These are phyloP conservation scores for Manihot esculenta DNA, from an alignment of 441 rosid genomes.

Conservation along the genomic window DNA sequence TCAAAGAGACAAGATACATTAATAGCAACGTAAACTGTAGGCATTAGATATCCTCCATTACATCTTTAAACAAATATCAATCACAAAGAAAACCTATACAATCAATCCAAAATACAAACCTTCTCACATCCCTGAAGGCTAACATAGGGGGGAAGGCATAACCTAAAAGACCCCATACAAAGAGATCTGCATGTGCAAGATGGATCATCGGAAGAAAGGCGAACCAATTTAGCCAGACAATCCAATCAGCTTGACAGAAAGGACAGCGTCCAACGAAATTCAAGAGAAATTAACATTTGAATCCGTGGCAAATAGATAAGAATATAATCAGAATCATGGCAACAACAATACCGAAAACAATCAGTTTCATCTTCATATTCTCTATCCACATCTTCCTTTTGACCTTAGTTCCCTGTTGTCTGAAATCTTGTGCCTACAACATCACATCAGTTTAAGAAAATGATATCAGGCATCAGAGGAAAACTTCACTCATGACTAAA, in stretches of 20 bases:
- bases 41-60: slow-evolving; percentile 18
- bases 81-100: slow-evolving; percentile 35
- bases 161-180: slow-evolving; percentile 19
- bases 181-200: slow-evolving; percentile 4
- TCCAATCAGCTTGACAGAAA: slow-evolving; percentile 27
- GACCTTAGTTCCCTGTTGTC: slow-evolving; percentile 86
- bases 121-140: slow-evolving; percentile 25
- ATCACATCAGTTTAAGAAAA: slow-evolving; percentile 9
- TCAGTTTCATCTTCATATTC: slow-evolving; percentile 94
- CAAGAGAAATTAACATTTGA: slow-evolving; percentile 51
- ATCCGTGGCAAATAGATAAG: slow-evolving; percentile 78
- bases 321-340: slow-evolving; percentile 75
- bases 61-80: slow-evolving; percentile 19
- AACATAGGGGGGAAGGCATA: slow-evolving; percentile 18
- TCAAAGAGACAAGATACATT: not conserved
- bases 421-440: slow-evolving; percentile 88
- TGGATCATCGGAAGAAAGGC: slow-evolving; percentile 11
- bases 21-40: slow-evolving; percentile 17
- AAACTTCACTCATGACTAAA: not conserved
- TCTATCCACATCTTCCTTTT: slow-evolving; percentile 88
- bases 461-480: slow-evolving; percentile 1
- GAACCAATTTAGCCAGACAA: slow-evolving; percentile 18
- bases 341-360: slow-evolving; percentile 63
- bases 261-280: slow-evolving; percentile 16
- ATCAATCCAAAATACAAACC: slow-evolving; percentile 30